Conservation (phyloP, 257 asterid species). For the Petunia axillaris region DNA sequence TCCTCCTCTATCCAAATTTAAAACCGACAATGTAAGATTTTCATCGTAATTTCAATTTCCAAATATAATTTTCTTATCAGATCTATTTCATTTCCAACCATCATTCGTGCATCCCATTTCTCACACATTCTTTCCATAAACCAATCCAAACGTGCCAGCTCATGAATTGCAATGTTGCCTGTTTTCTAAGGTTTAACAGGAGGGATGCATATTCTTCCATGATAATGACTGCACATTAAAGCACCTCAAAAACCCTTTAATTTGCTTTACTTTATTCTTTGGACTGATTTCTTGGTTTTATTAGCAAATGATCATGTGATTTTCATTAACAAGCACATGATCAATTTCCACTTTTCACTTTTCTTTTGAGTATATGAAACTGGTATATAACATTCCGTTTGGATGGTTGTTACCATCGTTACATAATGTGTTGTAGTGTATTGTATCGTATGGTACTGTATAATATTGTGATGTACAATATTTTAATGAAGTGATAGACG, state of each 20-base stretch:
- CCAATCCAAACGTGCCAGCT: slow-evolving; percentile 48
- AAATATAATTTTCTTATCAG: neutral
- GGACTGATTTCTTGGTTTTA: slow-evolving; percentile 28
- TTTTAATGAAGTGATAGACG: neutral
- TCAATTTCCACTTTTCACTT: slow-evolving; percentile 34
- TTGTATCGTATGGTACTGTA: too few relatives aligned
- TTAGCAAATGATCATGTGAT: slow-evolving; percentile 52
- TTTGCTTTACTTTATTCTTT: slow-evolving; percentile 37
- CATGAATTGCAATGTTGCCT: slow-evolving; percentile 45
- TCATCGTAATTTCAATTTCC: neutral
- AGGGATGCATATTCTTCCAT: slow-evolving; percentile 47
- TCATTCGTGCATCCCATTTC: slow-evolving; percentile 66
- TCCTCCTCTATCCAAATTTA: too few relatives aligned
- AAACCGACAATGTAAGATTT: neutral
- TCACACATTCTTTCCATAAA: slow-evolving; percentile 31
- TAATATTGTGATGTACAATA: neutral
- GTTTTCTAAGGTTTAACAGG: slow-evolving; percentile 38
- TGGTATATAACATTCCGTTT: neutral
- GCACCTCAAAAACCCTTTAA: slow-evolving; percentile 28
- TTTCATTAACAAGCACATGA: slow-evolving; percentile 48
- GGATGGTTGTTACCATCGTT: too few relatives aligned
- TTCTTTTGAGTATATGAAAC: neutral
- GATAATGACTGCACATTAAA: slow-evolving; percentile 43
- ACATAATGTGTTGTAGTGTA: too few relatives aligned
- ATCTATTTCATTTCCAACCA: slow-evolving; percentile 8